A percentile compares a stretch with the other conserved stretches of the same genome.
Conservation (phyloP, 78 protist genomes). For the Diacronema lutheri region DNA sequence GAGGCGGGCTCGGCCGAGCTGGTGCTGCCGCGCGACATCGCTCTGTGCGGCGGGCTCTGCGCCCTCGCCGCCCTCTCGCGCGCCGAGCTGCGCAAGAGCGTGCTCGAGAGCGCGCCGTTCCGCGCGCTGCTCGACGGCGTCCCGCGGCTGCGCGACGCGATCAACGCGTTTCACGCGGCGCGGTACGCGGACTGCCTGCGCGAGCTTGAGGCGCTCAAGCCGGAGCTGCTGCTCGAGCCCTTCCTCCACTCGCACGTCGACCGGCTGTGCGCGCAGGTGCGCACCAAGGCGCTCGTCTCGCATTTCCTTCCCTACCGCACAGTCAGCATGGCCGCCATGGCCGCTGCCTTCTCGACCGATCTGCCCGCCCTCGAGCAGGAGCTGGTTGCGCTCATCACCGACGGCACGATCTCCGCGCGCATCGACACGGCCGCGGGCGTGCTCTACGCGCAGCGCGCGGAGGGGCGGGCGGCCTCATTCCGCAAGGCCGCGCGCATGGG, state of each 20-base stretch:
- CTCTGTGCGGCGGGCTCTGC: conserved; percentile 76
- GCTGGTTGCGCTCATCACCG: conserved; percentile 69
- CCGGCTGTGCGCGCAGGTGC: conserved; percentile 47
- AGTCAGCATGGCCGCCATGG: conserved; percentile 72
- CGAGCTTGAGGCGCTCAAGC: conserved; percentile 31
- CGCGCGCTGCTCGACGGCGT: conserved; percentile 65
- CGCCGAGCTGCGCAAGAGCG: conserved; percentile 48
- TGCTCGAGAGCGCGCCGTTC: conserved; percentile 32
- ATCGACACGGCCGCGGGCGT: conserved; percentile 81
- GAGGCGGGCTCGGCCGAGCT: conserved; percentile 28
- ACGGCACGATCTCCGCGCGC: conserved; percentile 69
- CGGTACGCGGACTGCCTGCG: conserved; percentile 66
- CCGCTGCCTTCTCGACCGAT: conserved; percentile 61
- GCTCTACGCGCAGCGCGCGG: conserved; percentile 51
- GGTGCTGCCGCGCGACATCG: conserved; percentile 69
- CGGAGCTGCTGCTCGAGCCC: conserved; percentile 65
- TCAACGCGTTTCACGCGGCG: conserved; percentile 52
- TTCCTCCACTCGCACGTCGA: conserved; percentile 71
- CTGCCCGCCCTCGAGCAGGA: conserved; percentile 57
- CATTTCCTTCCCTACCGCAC: conserved; percentile 75
- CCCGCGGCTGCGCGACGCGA: conserved; percentile 61
- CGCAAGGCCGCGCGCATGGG: conserved; percentile 56
- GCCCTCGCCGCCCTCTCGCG: conserved; percentile 84
- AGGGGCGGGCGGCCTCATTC: conserved; percentile 71
- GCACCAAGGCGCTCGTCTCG: conserved; percentile 68